Evolutionary conservation across 768 basidiomycete species (phyloP), one percentile per base, ranked within the genome.

Genomic region (Termitomyces sp.): DNA sequence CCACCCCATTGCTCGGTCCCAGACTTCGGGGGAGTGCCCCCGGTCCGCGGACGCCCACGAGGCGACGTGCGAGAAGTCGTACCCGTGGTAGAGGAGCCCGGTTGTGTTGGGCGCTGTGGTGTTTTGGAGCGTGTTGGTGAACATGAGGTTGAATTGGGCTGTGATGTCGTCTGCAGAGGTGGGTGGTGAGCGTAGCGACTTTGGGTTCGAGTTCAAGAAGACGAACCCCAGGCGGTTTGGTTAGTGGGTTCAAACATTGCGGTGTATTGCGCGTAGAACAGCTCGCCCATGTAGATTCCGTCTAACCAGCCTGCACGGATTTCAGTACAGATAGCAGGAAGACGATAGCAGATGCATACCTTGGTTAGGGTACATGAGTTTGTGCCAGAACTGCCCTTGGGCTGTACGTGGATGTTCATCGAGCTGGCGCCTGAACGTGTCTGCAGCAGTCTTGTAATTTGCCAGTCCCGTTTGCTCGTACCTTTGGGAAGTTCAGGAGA

Each of bases 1-100:
- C 80, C 79, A 73, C 18, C 79, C 80, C 13, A 82, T 58, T 0
- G 79, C 78, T 20, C 79, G 78, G 49, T 75, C 76, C 79, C 80
- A 81, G 7, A 81, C 75, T 55, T 80, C 76, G 7, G 79, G 78
- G 3, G 75, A 77, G 57, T 79, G 78, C 0, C 80, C 80, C 0
- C 78, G 70, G 61, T 78, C 77, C 0, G 75, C 58, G 13, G 74
- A 74, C 4, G 80, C 79, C 80, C 80, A 82, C 18, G 70, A 62
- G 4, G 75, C 68, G 14, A 66, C 72, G 57, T 76, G 71, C 1
- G 78, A 77, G 60, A 70, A 76, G 59, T 81, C 80, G 60, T 81
- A 82, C 7, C 80, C 80, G 58, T 81, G 80, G 59, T 79, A 78
- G 53, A 82, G 66, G 7, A 82, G 72, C 14, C 75, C 74, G 3